Base-by-base conservation (phyloP, 2,329 filamentous ascomycete species). In the Paecilomyces niveus region DNA sequence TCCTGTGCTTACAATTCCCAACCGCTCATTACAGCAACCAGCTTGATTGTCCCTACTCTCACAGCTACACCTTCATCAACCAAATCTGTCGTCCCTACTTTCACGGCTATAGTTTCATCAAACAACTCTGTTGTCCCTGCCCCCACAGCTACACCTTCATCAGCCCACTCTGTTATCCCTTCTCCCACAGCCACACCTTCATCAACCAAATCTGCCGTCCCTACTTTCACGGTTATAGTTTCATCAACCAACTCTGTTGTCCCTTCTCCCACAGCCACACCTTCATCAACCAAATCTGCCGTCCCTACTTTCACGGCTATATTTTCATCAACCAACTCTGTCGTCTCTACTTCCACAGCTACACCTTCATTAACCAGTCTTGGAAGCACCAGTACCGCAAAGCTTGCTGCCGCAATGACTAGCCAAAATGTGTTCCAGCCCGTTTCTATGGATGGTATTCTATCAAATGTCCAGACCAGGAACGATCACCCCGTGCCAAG, bases 391-490 rank as follows among this genome's bases (percentile, higher is more conserved):
- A 33, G 26, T 50, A 24, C 56, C 24, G 15, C 53, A 49, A 32
- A 33, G 50, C 22, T 51, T 29, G 11, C 58, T 31, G 53, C 61
- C 22, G 55, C 50, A 22, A 76, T 76, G 72, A 59, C 64, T 24
- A 63, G 64, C 35, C 75, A 79, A 61, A 70, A 79, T 62, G 68
- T 77, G 15, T 80, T 80, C 62, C 56, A 70, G 39, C 75, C 77
- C 3, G 65, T 79, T 54, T 70, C 70, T 24, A 71, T 72, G 53
- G 72, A 69, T 21, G 64, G 69, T 15, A 68, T 76, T 35, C 76
- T 76, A 2, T 57, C 63, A 10, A 76, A 68, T 32, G 76, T 80
- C 57, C 60, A 65, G 32, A 62, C 68, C 45, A 71, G 75, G 39
- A 53, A 70, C 54, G 76, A 77, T 54, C 77, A 80, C 61, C 77